Conservation (phyloP, 805 yeast genomes). For the Yarrowia yakushimensis region DNA sequence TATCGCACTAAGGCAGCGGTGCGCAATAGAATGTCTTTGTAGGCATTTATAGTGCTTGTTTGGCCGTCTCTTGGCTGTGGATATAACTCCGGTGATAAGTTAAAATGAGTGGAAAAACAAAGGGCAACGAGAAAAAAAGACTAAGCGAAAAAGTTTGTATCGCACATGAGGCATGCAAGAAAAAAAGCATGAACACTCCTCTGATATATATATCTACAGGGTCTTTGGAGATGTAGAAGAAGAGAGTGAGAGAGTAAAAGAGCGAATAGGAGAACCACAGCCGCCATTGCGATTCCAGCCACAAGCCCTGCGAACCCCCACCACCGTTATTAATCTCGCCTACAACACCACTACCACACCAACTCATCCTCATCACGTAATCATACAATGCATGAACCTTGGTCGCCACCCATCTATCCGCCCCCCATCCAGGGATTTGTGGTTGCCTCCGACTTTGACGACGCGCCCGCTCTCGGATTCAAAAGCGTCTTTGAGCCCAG, state of each 20-base stretch:
- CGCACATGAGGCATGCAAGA: not conserved
- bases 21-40: not conserved
- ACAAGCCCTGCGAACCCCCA: too few relatives aligned
- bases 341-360: not conserved
- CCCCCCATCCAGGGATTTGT: constrained; percentile 6
- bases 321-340: too few relatives aligned
- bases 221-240: too few relatives aligned
- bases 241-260: too few relatives aligned
- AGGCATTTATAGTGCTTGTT: not conserved
- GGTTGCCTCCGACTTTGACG: constrained; percentile 1
- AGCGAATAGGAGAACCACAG: too few relatives aligned
- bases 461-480: not conserved
- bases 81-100: not conserved
- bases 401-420: constrained; percentile 18
- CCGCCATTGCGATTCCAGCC: too few relatives aligned
- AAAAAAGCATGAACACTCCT: not conserved
- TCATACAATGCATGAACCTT: constrained; percentile 19
- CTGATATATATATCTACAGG: not conserved
- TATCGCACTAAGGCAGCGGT: not conserved
- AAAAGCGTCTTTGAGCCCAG: constrained; percentile 14
- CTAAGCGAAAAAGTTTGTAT: not conserved
- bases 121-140: not conserved
- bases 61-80: not conserved
- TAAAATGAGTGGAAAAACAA: not conserved
- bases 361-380: not conserved